Evolutionary conservation across 345 rosid genomes (phyloP).

Genomic region (Rhodomyrtus tomentosa): DNA sequence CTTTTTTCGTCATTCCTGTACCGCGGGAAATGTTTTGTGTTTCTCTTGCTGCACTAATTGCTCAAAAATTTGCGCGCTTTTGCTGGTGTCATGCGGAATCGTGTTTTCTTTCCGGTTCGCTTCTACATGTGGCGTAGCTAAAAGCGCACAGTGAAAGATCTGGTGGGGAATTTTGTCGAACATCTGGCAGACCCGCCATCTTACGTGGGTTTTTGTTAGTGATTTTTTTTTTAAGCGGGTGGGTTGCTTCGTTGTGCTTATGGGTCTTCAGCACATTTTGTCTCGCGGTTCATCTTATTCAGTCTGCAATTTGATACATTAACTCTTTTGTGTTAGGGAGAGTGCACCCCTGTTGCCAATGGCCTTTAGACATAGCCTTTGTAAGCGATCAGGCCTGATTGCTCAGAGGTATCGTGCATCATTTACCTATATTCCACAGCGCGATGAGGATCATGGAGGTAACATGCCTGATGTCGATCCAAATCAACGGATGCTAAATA

Average conservation of each 20-base stretch:
- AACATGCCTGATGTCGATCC: conserved; percentile 9
- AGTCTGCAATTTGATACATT: background rate
- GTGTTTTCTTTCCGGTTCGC: background rate
- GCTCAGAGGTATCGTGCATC: conserved; percentile 23
- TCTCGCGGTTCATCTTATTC: background rate
- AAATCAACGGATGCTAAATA: conserved; percentile 15
- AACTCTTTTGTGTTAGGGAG: background rate
- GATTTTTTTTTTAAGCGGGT: background rate
- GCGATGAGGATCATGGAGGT: conserved; percentile 19
- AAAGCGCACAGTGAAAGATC: background rate
- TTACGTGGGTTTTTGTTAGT: background rate
- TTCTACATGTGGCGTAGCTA: background rate
- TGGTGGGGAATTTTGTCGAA: background rate
- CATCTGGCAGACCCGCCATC: background rate
- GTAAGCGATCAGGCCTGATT: conserved; percentile 29
- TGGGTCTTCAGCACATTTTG: background rate
- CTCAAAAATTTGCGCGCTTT: background rate
- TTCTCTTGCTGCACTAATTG: background rate
- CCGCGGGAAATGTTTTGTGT: background rate
- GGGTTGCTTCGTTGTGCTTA: background rate
- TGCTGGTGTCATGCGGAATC: background rate
- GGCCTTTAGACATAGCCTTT: conserved; percentile 47
- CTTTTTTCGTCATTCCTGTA: background rate
- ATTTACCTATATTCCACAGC: conserved; percentile 21
- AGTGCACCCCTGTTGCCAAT: conserved; percentile 11